Evolutionary conservation across 2,329 filamentous ascomycete species (phyloP).

Genomic region (Fusarium sp.): DNA sequence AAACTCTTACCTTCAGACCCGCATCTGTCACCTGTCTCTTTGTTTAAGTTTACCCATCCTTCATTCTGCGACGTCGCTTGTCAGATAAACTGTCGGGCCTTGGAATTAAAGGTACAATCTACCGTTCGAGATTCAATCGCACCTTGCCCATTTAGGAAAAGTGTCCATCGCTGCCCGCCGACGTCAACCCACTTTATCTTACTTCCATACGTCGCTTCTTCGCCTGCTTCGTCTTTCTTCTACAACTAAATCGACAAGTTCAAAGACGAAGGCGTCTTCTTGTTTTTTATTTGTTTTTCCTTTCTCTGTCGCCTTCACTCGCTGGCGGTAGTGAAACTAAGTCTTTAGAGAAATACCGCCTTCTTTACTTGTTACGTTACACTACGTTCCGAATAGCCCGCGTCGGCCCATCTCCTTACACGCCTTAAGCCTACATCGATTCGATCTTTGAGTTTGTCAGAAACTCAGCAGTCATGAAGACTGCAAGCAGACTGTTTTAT

Average conservation of each 20-base stretch:
- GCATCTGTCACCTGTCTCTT: neutral
- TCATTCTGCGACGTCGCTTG: conserved; percentile 1
- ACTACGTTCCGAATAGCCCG: neutral
- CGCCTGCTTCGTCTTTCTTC: conserved; percentile 11
- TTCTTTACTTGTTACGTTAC: conserved; percentile 12
- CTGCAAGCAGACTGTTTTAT: conserved; percentile 69
- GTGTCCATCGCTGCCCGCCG: conserved; percentile 43
- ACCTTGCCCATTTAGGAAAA: conserved; percentile 24
- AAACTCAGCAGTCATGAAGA: conserved; percentile 61
- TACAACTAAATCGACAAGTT: conserved; percentile 14
- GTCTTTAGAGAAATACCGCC: neutral
- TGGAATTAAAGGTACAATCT: conserved; percentile 34
- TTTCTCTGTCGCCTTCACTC: conserved; percentile 34
- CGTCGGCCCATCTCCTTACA: conserved; percentile 12
- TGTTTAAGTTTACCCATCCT: neutral
- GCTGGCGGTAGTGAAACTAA: conserved; percentile 11
- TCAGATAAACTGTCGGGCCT: neutral
- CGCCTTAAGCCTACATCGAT: conserved; percentile 7
- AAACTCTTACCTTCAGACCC: neutral
- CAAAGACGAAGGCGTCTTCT: conserved; percentile 3
- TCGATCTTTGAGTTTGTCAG: conserved; percentile 8
- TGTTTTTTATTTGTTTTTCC: neutral
- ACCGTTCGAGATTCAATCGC: conserved; percentile 27
- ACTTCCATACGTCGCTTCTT: conserved; percentile 47
- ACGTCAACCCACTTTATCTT: conserved; percentile 45